phyloP scores from a whole-genome alignment of 2,329 filamentous ascomycete genomes.

The Aspergillus aculeatus region DNA sequence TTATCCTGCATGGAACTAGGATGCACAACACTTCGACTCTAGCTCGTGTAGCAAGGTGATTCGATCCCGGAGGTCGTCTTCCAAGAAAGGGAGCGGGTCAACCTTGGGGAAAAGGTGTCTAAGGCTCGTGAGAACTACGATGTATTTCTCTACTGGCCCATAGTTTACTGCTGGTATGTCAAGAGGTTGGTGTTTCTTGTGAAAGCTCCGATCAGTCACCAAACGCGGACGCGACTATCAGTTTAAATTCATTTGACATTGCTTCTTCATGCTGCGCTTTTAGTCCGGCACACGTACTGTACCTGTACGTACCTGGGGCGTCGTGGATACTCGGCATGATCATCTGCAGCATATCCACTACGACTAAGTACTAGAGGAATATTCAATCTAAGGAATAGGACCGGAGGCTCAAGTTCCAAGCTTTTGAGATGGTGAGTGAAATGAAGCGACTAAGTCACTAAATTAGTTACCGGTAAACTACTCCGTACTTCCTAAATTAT shows the following conservation, averaged over 20 bases:
- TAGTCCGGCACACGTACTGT: too few relatives aligned
- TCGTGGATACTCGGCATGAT: not conserved
- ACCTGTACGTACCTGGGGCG: too few relatives aligned
- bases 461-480: too few relatives aligned
- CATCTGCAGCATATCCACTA: not conserved
- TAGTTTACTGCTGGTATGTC: not conserved
- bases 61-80: slow-evolving; percentile 12
- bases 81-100: slow-evolving; percentile 5
- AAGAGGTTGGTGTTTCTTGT: not conserved
- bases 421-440: too few relatives aligned
- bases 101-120: slow-evolving; percentile 5
- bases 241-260: too few relatives aligned
- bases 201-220: not conserved
- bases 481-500: too few relatives aligned
- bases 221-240: not conserved
- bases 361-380: not conserved
- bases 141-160: not conserved
- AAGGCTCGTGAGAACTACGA: not conserved
- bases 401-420: too few relatives aligned
- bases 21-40: slow-evolving; percentile 12
- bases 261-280: too few relatives aligned
- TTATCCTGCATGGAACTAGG: slow-evolving; percentile 16
- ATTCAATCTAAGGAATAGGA: not conserved
- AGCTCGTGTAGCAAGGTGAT: slow-evolving; percentile 21
- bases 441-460: too few relatives aligned